Evolutionary conservation across 306 rosid genomes (phyloP), one percentile per base, ranked within the genome.

Genomic region (Vachellia pachyceras): DNA sequence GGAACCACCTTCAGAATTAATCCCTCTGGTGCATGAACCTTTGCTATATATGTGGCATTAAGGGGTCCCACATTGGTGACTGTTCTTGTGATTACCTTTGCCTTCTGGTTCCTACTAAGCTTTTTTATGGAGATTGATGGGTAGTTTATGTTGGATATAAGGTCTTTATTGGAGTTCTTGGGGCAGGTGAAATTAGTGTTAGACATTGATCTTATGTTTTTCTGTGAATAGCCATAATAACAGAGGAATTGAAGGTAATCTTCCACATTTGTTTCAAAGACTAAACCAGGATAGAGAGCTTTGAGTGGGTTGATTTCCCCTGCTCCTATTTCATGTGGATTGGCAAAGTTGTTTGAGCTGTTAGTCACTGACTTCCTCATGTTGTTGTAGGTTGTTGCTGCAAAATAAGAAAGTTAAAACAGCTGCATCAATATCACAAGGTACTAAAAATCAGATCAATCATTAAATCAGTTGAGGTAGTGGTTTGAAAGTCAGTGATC

Each of bases 221-320:
- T 89, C 77, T 86, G 82, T 57, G 97, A 69, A 74, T 88, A 91
- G 73, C 98, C 99, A 13, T 52, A 88, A 33, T 85, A 91, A 70
- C 99, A 95, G 25, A 95, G 98, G 90, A 95, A 95, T 49, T 58
- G 73, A 5, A 95, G 86, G 78, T 91, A 88, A 73, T 95, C 90
- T 81, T 86, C 71, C 1, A 40, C 4, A 20, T 81, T 63, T 29
- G 92, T 88, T 80, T 93, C 94, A 52, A 90, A 95, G 78, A 95
- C 92, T 73, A 95, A 83, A 42, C 99, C 99, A 10, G 99, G 99
- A 79, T 87, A 73, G 66, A 93, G 91, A 78, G 99, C 98, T 78
- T 57, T 89, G 22, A 83, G 60, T 52, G 99, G 99, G 85, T 84
- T 91, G 35, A 93, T 88, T 83, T 95, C 97, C 45, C 99, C 99